A percentile compares a stretch with the other conserved stretches of the same genome.
Evolutionary conservation across 306 rosid genomes (phyloP).

Genomic region (Argentina anserina): DNA sequence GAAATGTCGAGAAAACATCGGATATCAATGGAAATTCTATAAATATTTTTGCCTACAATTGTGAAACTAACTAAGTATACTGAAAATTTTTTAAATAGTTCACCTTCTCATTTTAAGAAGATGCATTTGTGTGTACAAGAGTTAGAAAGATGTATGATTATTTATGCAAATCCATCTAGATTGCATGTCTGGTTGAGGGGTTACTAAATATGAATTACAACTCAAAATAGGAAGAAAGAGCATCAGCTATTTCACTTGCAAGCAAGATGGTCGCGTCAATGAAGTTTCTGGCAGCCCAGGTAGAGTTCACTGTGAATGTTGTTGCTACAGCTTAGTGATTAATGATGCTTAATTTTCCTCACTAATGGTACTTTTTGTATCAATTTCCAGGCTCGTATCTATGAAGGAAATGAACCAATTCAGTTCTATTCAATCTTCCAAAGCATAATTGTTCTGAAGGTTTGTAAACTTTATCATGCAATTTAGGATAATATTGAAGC

Average conservation of each 20-base stretch:
- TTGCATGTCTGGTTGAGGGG: slow-evolving; percentile 15
- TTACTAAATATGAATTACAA: slow-evolving; percentile 27
- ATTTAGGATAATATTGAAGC: not conserved
- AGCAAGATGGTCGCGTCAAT: slow-evolving; percentile 83
- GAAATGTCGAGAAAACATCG: no score
- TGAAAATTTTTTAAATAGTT: no score
- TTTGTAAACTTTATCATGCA: slow-evolving; percentile 36
- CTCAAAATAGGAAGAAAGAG: slow-evolving; percentile 75
- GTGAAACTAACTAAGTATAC: no score
- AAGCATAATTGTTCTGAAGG: slow-evolving; percentile 76
- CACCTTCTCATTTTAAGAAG: not conserved
- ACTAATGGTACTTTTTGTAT: slow-evolving; percentile 30
- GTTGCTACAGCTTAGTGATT: slow-evolving; percentile 21
- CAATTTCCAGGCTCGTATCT: slow-evolving; percentile 70
- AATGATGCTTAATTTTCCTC: slow-evolving; percentile 17
- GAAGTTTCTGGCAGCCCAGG: slow-evolving; percentile 83
- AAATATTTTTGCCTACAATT: no score
- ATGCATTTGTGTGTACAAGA: not conserved
- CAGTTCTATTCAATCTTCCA: slow-evolving; percentile 84
- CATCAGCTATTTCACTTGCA: slow-evolving; percentile 62
- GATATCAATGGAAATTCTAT: not conserved
- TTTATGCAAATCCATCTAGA: slow-evolving; percentile 5
- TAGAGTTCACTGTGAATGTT: slow-evolving; percentile 30
- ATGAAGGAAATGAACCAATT: slow-evolving; percentile 84
- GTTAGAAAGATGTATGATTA: not conserved